Percentiles rank a stretch among this genome's conserved stretches.
Evolutionary conservation across 2,329 filamentous ascomycete genomes (phyloP).

Genomic region (Monosporascus sp.): DNA sequence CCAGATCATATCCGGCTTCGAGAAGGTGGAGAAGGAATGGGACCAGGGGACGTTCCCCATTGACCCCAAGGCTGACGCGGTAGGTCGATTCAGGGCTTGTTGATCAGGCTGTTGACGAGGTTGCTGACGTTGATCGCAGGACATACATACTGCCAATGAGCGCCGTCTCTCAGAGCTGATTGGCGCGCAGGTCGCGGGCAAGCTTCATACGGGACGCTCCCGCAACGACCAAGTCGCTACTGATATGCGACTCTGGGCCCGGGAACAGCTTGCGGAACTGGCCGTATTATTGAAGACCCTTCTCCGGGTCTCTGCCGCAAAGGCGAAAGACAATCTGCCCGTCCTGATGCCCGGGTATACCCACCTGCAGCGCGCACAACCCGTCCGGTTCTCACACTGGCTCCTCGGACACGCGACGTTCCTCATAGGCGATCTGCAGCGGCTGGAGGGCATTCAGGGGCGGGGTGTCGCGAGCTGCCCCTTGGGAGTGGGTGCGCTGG

Average conservation of each 20-base stretch:
- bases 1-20: conserved; percentile 57
- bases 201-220: conserved; percentile 66
- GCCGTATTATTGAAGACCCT: not conserved
- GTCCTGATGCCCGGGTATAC: conserved; percentile 69
- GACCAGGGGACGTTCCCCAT: conserved; percentile 21
- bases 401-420: conserved; percentile 62
- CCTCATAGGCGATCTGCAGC: conserved; percentile 63
- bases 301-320: not conserved
- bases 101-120: no score
- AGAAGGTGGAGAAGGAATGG: conserved; percentile 29
- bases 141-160: conserved; percentile 53
- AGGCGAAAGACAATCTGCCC: not conserved
- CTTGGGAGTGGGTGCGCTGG: conserved; percentile 66
- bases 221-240: conserved; percentile 71
- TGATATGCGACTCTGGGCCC: conserved; percentile 63
- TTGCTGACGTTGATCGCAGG: conserved; percentile 9
- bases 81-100: no score
- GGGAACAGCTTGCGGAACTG: not conserved
- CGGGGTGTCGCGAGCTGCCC: conserved; percentile 61
- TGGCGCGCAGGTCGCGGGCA: conserved; percentile 64
- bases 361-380: conserved; percentile 68
- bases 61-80: conserved; percentile 23
- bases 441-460: conserved; percentile 54
- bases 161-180: conserved; percentile 62
- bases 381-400: conserved; percentile 73